Conservation (phyloP, 176 grass and related monocot genomes). For the Lolium multiflorum region DNA sequence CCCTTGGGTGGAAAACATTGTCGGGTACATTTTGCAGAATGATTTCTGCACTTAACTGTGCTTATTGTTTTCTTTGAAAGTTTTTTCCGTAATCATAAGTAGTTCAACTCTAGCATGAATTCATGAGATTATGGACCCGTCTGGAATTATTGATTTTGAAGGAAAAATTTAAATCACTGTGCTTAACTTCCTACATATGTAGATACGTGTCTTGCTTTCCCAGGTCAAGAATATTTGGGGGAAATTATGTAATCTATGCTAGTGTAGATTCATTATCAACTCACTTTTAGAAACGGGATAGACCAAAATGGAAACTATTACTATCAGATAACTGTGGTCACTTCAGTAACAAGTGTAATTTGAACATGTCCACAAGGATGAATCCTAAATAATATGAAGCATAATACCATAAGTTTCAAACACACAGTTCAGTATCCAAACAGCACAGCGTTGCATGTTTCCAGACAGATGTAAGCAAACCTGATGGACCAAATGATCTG, state of each 20-base stretch:
- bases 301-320: neutral
- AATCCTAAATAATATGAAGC: conserved; percentile 11
- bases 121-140: neutral
- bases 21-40: no score
- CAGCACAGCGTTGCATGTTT: neutral
- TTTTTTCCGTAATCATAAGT: neutral
- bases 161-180: neutral
- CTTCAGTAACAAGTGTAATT: neutral
- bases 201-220: neutral
- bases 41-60: no score
- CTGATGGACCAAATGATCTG: neutral
- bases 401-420: neutral
- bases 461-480: neutral
- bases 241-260: neutral
- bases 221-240: neutral
- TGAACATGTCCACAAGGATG: neutral
- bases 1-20: no score
- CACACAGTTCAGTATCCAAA: conserved; percentile 8
- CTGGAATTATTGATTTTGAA: neutral
- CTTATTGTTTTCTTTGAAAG: neutral
- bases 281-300: neutral
- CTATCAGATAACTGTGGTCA: neutral
- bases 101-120: neutral
- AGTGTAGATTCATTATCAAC: neutral
- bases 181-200: neutral